Base-by-base conservation (phyloP, 148 eudicot genomes). In the Vaccinium corymbosum region DNA sequence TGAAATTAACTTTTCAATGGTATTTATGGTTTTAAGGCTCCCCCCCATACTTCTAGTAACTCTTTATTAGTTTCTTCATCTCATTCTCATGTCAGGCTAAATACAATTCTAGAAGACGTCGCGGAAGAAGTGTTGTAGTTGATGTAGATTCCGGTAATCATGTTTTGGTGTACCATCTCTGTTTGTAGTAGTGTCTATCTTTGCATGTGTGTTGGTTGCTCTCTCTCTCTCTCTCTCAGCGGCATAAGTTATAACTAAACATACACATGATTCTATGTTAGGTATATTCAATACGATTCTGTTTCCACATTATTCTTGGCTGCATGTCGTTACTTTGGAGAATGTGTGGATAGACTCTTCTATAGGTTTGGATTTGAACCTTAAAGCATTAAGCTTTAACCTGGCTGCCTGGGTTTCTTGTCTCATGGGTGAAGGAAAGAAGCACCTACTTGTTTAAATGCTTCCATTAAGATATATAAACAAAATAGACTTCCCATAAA, bases 71-170 rank as follows among this genome's bases (percentile, higher is more conserved):
- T 53, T 68, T 77, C 50, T 55, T 62, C 25, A 77, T 78, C 64
- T 52, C 38, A 13, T 50, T 79, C 83, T 85, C 14, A n/a, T 57
- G 50, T 82, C 76, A 97, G 98, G 98, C 99, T 12, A 93, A 90
- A 89, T 88, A 86, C 85, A 93, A 92, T 55, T 88, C 98, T 6
- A 90, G 98, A 80, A 89, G 94, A 83, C 89, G 76, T 57, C 92
- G 90, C 83, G 88, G 93, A 71, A 86, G 89, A 61, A 85, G 89
- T 53, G 66, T 89, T 85, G 92, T 91, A 73, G 85, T 94, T 85
- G 95, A 94, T 87, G 90, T 97, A 76, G 98, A 94, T 13, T 85
- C 87, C 76, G 97, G 98, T 94, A 87, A 61, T 61, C 74, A 81
- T 48, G 3, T 66, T 68, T 48, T 6, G 38, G 59, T 55, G 20